These are phyloP conservation scores for Ophiocordyceps camponoti-rufipedis DNA, from an alignment of 2,329 filamentous ascomycete genomes.

Conservation along the genomic window DNA sequence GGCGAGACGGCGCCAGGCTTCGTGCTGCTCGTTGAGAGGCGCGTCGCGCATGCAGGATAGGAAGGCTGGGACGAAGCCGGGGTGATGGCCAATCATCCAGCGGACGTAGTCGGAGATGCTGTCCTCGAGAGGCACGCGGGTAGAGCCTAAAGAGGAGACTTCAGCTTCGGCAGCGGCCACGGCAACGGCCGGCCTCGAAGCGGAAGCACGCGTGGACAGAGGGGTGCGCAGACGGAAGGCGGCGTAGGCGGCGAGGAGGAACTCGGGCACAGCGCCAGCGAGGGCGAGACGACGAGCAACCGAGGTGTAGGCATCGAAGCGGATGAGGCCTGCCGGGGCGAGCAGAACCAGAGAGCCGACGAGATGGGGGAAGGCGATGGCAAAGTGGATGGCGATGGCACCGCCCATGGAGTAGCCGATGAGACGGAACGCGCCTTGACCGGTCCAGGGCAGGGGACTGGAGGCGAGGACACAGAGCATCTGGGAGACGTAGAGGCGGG, in stretches of 20 bases:
- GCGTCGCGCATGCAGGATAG: conserved; percentile 37
- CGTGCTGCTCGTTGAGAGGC: conserved; percentile 33
- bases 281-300: conserved; percentile 32
- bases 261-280: conserved; percentile 34
- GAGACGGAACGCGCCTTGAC: conserved; percentile 38
- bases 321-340: conserved; percentile 60
- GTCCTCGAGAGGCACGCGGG: conserved; percentile 17
- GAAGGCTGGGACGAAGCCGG: conserved; percentile 41
- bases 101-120: conserved; percentile 31
- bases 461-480: conserved; percentile 53
- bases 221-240: conserved; percentile 30
- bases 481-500: conserved; percentile 55
- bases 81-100: conserved; percentile 38
- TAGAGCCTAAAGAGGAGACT: conserved; percentile 6
- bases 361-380: conserved; percentile 51
- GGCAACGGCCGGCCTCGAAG: conserved; percentile 9
- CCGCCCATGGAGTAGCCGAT: conserved; percentile 73
- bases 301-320: conserved; percentile 31
- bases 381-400: conserved; percentile 57
- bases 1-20: conserved; percentile 28
- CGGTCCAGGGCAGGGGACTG: conserved; percentile 51
- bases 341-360: conserved; percentile 56
- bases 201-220: conserved; percentile 11
- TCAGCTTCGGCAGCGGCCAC: conserved; percentile 22
- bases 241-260: conserved; percentile 28